phyloP scores from a whole-genome alignment of 805 yeast genomes.

The Ogataea nakhonphanomensis region DNA sequence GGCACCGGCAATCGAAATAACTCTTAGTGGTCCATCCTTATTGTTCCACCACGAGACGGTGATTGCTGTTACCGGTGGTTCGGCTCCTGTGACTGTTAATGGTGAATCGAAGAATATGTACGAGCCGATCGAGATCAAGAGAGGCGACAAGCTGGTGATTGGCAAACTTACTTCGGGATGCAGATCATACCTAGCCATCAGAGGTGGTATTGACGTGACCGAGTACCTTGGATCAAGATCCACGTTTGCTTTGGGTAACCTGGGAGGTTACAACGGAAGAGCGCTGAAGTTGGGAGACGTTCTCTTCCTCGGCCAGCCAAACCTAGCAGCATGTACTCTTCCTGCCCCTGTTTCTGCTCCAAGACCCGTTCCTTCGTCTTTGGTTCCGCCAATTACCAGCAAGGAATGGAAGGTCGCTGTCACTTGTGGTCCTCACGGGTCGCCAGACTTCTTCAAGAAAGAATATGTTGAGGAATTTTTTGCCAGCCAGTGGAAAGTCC shows the following conservation, averaged over 20 bases:
- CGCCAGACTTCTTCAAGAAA: slow-evolving; percentile 86
- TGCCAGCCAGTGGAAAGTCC: slow-evolving; percentile 82
- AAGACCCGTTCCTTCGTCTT: slow-evolving; percentile 46
- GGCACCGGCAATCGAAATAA: slow-evolving; percentile 89
- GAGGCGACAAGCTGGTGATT: slow-evolving; percentile 74
- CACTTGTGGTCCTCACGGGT: slow-evolving; percentile 96
- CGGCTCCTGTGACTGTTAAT: slow-evolving; percentile 62
- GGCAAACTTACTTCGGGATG: slow-evolving; percentile 85
- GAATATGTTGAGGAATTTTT: slow-evolving; percentile 79
- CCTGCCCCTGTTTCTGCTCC: slow-evolving; percentile 75
- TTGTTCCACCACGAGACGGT: slow-evolving; percentile 78
- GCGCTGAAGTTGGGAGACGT: slow-evolving; percentile 91
- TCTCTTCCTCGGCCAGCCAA: slow-evolving; percentile 78
- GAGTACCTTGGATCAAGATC: slow-evolving; percentile 95
- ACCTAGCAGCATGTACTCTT: slow-evolving; percentile 59
- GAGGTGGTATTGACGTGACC: slow-evolving; percentile 92
- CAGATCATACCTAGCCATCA: slow-evolving; percentile 82
- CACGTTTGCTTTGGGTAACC: slow-evolving; percentile 87
- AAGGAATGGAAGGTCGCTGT: slow-evolving; percentile 84
- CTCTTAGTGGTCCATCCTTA: slow-evolving; percentile 82
- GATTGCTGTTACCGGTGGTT: slow-evolving; percentile 87
- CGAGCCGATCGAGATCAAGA: slow-evolving; percentile 64
- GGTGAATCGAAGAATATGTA: slow-evolving; percentile 57
- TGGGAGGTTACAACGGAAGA: slow-evolving; percentile 96
- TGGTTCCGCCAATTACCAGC: slow-evolving; percentile 52